Percentiles rank a stretch among this genome's conserved stretches.
phyloP scores from a whole-genome alignment of 1,139 yeast genomes.

The Pichia sp. region DNA sequence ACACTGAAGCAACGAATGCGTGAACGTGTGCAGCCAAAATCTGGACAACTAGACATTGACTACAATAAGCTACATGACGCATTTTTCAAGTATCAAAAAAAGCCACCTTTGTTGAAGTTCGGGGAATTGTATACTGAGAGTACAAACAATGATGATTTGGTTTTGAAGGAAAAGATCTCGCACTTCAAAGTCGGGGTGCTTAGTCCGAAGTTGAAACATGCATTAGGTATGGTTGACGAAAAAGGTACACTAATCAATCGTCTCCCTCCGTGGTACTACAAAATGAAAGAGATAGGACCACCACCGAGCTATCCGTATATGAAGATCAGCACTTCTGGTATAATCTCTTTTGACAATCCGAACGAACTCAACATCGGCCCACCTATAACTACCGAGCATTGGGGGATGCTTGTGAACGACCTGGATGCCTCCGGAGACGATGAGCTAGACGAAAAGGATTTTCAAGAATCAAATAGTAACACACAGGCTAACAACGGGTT shows the following conservation, averaged over 20 bases:
- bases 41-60: conserved; percentile 85
- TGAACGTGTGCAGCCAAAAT: conserved; percentile 83
- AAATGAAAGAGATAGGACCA: conserved; percentile 69
- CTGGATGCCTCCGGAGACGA: conserved; percentile 32
- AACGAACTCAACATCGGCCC: conserved; percentile 9
- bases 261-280: conserved; percentile 78
- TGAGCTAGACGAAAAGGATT: conserved; percentile 35
- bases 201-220: conserved; percentile 54
- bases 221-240: conserved; percentile 62
- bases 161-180: conserved; percentile 32
- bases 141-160: conserved; percentile 11
- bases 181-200: conserved; percentile 62
- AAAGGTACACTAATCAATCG: conserved; percentile 20
- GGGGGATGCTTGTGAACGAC: conserved; percentile 19
- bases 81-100: conserved; percentile 74
- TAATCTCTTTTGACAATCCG: conserved; percentile 6
- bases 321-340: conserved; percentile 38
- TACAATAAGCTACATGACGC: conserved; percentile 81
- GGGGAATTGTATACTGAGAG: conserved; percentile 60
- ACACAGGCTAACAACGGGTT: conserved; percentile 27
- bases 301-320: conserved; percentile 81
- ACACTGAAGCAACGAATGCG: conserved; percentile 67
- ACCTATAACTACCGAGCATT: conserved; percentile 8
- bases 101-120: conserved; percentile 60
- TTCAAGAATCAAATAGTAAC: conserved; percentile 32